Evolutionary conservation across 2,329 filamentous ascomycete genomes (phyloP).

Genomic region (Orbilia ellipsospora): DNA sequence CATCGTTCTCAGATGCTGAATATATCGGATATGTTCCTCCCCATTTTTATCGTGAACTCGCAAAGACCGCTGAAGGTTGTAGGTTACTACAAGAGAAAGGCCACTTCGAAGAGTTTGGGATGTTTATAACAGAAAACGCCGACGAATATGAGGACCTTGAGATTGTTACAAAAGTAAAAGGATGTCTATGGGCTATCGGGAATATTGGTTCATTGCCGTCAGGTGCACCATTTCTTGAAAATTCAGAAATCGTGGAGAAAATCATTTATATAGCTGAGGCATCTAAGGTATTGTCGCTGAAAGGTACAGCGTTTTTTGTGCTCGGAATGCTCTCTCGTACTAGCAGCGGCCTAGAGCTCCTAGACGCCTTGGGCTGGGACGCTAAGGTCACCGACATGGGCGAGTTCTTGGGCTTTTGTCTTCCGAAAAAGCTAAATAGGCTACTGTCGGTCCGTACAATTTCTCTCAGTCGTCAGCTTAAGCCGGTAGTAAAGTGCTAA

Average conservation of each 20-base stretch:
- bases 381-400: slow-evolving; percentile 86
- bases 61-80: slow-evolving; percentile 91
- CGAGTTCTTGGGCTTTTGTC: slow-evolving; percentile 84
- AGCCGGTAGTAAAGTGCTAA: slow-evolving; percentile 8
- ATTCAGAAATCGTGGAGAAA: slow-evolving; percentile 84
- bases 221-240: slow-evolving; percentile 91
- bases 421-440: slow-evolving; percentile 80
- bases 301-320: slow-evolving; percentile 96
- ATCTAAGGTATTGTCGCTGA: slow-evolving; percentile 88
- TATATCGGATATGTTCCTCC: slow-evolving; percentile 78
- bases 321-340: slow-evolving; percentile 92
- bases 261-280: slow-evolving; percentile 89
- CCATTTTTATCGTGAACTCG: slow-evolving; percentile 96
- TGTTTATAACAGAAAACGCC: slow-evolving; percentile 86
- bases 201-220: slow-evolving; percentile 99
- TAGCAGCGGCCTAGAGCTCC: slow-evolving; percentile 88
- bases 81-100: slow-evolving; percentile 89
- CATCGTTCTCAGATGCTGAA: slow-evolving; percentile 67
- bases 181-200: slow-evolving; percentile 95
- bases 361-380: slow-evolving; percentile 92
- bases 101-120: slow-evolving; percentile 92
- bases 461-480: neutral
- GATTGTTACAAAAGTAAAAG: slow-evolving; percentile 91
- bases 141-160: slow-evolving; percentile 87
- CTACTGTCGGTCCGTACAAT: slow-evolving; percentile 75